Evolutionary conservation across 2,329 filamentous ascomycete genomes (phyloP).

Genomic region (Chrysosphaeria jannelii): DNA sequence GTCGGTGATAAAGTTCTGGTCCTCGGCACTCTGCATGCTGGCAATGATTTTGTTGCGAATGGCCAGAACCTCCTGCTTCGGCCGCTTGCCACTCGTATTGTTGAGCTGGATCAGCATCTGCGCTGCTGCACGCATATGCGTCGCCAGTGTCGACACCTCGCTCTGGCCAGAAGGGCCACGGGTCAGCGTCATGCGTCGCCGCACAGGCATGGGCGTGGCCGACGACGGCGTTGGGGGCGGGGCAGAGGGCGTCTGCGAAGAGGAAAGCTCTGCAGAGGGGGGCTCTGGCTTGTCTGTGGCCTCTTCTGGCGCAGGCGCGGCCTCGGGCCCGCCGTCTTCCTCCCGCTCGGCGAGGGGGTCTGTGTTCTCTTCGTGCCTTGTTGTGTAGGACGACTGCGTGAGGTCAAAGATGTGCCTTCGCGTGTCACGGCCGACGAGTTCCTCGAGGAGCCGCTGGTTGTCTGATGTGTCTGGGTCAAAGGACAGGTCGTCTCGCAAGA

Average conservation of each 20-base stretch:
- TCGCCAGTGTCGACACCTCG: conserved; percentile 56
- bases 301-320: conserved; percentile 13
- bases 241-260: neutral
- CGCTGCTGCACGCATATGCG: conserved; percentile 64
- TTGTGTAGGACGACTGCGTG: no score
- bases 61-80: conserved; percentile 50
- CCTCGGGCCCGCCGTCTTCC: no score
- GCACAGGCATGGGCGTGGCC: conserved; percentile 26
- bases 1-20: conserved; percentile 54
- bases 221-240: conserved; percentile 36
- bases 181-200: conserved; percentile 27
- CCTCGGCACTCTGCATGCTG: conserved; percentile 67
- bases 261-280: neutral
- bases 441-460: conserved; percentile 33
- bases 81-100: conserved; percentile 49
- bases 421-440: conserved; percentile 21
- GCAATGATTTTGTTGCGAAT: conserved; percentile 70
- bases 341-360: neutral
- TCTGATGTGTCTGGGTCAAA: conserved; percentile 48
- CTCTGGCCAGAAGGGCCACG: no score
- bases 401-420: conserved; percentile 35
- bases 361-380: conserved; percentile 11
- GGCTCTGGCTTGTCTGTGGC: neutral
- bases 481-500: conserved; percentile 53
- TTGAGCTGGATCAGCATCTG: conserved; percentile 70